Evolutionary conservation across 805 yeast species (phyloP).

Genomic region (Jamesozyma jinghongensis): DNA sequence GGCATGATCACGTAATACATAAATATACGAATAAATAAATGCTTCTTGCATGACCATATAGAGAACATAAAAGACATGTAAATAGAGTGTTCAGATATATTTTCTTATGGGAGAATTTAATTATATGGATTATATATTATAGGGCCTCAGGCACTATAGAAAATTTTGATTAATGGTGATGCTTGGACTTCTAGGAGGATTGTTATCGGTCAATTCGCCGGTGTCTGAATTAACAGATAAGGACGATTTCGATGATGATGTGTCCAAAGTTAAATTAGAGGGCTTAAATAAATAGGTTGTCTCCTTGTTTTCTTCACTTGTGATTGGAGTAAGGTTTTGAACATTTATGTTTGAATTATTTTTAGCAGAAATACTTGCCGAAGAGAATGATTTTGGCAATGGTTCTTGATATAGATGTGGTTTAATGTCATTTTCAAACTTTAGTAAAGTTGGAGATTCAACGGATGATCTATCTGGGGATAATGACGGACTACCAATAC

Average conservation of each 20-base stretch:
- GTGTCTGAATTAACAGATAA: too few relatives aligned
- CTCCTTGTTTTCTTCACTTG: not conserved
- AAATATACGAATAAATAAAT: too few relatives aligned
- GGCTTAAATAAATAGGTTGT: slow-evolving; percentile 2
- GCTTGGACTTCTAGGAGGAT: slow-evolving; percentile 15
- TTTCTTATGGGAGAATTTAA: too few relatives aligned
- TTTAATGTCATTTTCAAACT: slow-evolving; percentile 18
- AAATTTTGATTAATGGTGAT: slow-evolving; percentile 10
- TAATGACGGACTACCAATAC: slow-evolving; percentile 22
- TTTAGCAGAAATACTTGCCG: not conserved
- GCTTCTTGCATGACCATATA: too few relatives aligned
- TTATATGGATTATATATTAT: too few relatives aligned
- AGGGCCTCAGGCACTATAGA: too few relatives aligned
- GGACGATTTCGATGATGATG: not conserved
- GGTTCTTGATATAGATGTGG: slow-evolving; percentile 27
- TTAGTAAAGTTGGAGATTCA: slow-evolving; percentile 26
- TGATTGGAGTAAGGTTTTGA: not conserved
- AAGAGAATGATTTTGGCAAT: slow-evolving; percentile 14
- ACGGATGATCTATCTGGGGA: slow-evolving; percentile 23
- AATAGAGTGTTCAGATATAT: too few relatives aligned
- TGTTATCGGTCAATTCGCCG: not conserved
- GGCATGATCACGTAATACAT: too few relatives aligned
- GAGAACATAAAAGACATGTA: too few relatives aligned
- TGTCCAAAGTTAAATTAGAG: not conserved
- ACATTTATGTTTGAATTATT: not conserved